Percentiles rank a stretch among this genome's conserved stretches.
These are phyloP conservation scores for Leccinum fuscescens DNA, from an alignment of 1,284 basidiomycete genomes.

Conservation along the genomic window DNA sequence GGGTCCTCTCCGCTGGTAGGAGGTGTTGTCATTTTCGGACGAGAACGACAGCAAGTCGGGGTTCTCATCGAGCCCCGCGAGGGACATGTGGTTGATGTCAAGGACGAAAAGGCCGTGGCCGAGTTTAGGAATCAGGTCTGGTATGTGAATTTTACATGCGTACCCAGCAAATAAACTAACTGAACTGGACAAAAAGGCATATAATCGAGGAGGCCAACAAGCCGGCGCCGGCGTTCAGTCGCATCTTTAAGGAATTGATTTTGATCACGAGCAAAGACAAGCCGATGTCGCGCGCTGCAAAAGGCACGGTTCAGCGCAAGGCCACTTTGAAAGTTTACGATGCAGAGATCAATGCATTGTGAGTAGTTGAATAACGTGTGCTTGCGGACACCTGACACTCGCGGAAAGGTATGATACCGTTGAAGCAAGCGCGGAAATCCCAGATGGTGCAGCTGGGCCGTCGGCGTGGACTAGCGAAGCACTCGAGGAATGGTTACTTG, in stretches of 20 bases:
- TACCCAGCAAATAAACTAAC: not conserved
- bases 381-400: not conserved
- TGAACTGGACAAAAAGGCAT: slow-evolving; percentile 13
- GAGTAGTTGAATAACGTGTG: slow-evolving; percentile 8
- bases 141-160: slow-evolving; percentile 23
- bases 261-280: not conserved
- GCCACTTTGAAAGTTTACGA: slow-evolving; percentile 23
- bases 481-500: slow-evolving; percentile 28
- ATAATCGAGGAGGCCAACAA: slow-evolving; percentile 30
- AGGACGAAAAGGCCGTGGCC: slow-evolving; percentile 26
- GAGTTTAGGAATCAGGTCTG: slow-evolving; percentile 35
- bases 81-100: slow-evolving; percentile 27
- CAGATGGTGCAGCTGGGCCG: slow-evolving; percentile 2
- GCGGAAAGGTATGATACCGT: slow-evolving; percentile 28
- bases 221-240: slow-evolving; percentile 26
- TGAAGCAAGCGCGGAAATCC: slow-evolving; percentile 20
- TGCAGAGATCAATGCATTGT: slow-evolving; percentile 27
- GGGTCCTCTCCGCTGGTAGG: slow-evolving; percentile 24
- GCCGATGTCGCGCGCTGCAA: slow-evolving; percentile 19
- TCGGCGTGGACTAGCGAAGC: slow-evolving; percentile 23
- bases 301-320: slow-evolving; percentile 29
- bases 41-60: slow-evolving; percentile 38
- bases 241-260: slow-evolving; percentile 24
- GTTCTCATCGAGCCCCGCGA: slow-evolving; percentile 38
- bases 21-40: slow-evolving; percentile 41